Conservation (phyloP, 208 protist species). For the Trypanosoma theileri region DNA sequence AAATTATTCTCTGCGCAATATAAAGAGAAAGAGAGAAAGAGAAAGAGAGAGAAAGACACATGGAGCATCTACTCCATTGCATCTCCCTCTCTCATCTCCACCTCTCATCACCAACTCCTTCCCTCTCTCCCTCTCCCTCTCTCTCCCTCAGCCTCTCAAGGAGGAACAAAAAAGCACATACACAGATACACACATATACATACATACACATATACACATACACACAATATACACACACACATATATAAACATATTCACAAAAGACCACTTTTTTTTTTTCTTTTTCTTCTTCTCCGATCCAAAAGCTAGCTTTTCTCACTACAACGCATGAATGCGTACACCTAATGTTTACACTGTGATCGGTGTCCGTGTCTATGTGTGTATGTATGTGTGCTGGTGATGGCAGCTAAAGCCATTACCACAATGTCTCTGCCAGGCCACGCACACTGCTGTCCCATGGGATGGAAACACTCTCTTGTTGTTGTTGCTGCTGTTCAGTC, state of each 20-base stretch:
- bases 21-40: too few species aligned
- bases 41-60: not conserved
- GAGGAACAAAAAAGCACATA: not conserved
- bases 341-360: too few species aligned
- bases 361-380: too few species aligned
- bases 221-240: not conserved
- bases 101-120: not conserved
- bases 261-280: too few species aligned
- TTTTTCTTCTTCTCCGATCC: too few species aligned
- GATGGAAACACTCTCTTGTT: constrained; percentile 11
- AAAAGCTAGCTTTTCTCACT: too few species aligned
- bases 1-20: too few species aligned
- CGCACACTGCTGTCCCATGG: constrained; percentile 18
- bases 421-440: not conserved
- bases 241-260: not conserved
- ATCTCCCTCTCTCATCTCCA: not conserved
- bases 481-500: constrained; percentile 9
- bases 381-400: not conserved
- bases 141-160: not conserved
- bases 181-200: not conserved
- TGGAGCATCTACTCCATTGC: not conserved
- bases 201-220: not conserved
- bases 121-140: not conserved
- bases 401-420: constrained; percentile 3
- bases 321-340: too few species aligned